phyloP scores from a whole-genome alignment of 495 filamentous ascomycete genomes.

The Tetracladium marchalianum region DNA sequence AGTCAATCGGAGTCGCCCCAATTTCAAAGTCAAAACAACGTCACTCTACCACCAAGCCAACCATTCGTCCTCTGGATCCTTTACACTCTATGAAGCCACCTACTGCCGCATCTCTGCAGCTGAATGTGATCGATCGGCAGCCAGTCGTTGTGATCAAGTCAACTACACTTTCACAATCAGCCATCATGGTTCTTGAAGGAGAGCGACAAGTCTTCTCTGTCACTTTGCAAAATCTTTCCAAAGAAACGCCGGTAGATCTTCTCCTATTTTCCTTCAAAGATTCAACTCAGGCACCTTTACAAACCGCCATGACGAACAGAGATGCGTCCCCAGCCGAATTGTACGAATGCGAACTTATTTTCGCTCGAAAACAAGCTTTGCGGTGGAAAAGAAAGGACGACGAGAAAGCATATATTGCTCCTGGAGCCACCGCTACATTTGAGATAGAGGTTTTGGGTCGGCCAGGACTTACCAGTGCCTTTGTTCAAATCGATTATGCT shows the following conservation, averaged over 20 bases:
- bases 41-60: slow-evolving; percentile 13
- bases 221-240: slow-evolving; percentile 69
- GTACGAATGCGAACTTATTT: slow-evolving; percentile 74
- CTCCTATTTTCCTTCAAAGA: slow-evolving; percentile 82
- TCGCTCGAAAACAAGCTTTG: slow-evolving; percentile 65
- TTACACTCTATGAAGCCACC: slow-evolving; percentile 18
- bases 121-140: slow-evolving; percentile 62
- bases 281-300: slow-evolving; percentile 68
- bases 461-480: slow-evolving; percentile 70
- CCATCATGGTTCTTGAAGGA: slow-evolving; percentile 85
- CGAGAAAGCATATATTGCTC: slow-evolving; percentile 48
- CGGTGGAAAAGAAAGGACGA: slow-evolving; percentile 46
- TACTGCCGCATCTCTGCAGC: slow-evolving; percentile 22
- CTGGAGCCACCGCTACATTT: slow-evolving; percentile 61
- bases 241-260: slow-evolving; percentile 64
- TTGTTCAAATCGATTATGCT: slow-evolving; percentile 78
- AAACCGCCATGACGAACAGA: slow-evolving; percentile 62
- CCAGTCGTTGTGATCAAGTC: slow-evolving; percentile 67
- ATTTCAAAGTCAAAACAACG: slow-evolving; percentile 36
- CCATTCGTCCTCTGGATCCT: not conserved
- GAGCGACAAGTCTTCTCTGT: slow-evolving; percentile 69
- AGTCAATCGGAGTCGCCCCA: slow-evolving; percentile 56
- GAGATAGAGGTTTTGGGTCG: slow-evolving; percentile 79
- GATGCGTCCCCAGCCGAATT: slow-evolving; percentile 67
- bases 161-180: slow-evolving; percentile 70